These are phyloP conservation scores for Geotrichum cucujoidarum DNA, from an alignment of 1,139 yeast species.

Conservation along the genomic window DNA sequence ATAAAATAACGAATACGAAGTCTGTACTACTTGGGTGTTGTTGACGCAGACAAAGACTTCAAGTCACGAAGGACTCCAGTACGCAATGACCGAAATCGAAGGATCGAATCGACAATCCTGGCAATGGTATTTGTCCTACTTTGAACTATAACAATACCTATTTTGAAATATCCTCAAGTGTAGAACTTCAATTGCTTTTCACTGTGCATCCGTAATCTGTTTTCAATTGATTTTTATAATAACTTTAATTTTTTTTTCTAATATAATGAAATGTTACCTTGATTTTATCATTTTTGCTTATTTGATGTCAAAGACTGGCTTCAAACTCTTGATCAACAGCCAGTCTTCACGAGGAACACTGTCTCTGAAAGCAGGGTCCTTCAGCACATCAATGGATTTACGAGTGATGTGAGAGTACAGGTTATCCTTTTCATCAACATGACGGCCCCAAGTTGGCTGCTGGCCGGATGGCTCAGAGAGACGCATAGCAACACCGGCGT, in stretches of 20 bases:
- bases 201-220: too few species aligned
- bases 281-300: constrained; percentile 28
- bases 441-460: constrained; percentile 98
- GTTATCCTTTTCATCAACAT: constrained; percentile 86
- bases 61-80: too few species aligned
- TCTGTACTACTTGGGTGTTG: background rate
- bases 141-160: too few species aligned
- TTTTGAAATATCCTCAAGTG: too few species aligned
- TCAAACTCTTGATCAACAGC: constrained; percentile 83
- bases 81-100: too few species aligned
- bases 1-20: background rate
- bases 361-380: constrained; percentile 96
- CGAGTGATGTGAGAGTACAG: constrained; percentile 84
- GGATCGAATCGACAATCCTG: too few species aligned
- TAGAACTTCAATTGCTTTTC: too few species aligned
- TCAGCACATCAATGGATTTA: constrained; percentile 90
- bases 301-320: constrained; percentile 78
- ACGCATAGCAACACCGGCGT: constrained; percentile 98
- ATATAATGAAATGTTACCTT: background rate
- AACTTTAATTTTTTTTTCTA: background rate
- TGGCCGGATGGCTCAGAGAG: constrained; percentile 78
- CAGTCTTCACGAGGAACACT: constrained; percentile 93
- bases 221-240: background rate
- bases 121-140: too few species aligned
- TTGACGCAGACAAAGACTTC: too few species aligned